These are phyloP conservation scores for Lactarius hengduanensis DNA, from an alignment of 768 basidiomycete genomes.

Conservation along the genomic window DNA sequence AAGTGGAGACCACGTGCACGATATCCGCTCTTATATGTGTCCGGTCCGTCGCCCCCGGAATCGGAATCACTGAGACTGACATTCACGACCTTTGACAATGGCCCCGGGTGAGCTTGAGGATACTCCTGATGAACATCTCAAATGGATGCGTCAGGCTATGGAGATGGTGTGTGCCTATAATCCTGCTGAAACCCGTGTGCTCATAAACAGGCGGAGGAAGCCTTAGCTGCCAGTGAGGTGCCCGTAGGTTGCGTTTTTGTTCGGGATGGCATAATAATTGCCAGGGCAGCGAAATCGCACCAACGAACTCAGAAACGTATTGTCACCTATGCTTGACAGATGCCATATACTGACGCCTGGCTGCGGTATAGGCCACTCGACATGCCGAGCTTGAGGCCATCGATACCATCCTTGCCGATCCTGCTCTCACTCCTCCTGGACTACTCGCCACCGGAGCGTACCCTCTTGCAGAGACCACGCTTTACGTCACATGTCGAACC, in stretches of 20 bases:
- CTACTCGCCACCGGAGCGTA: constrained; percentile 38
- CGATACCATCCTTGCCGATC: constrained; percentile 74
- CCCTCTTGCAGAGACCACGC: constrained; percentile 73
- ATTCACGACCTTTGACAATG: constrained; percentile 2
- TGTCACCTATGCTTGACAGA: constrained; percentile 27
- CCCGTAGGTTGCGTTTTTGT: constrained; percentile 98
- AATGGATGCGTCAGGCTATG: constrained; percentile 85
- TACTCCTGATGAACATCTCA: constrained; percentile 37
- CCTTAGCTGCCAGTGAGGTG: constrained; percentile 80
- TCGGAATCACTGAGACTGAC: no score
- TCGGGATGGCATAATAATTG: constrained; percentile 70
- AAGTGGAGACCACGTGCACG: constrained; percentile 14
- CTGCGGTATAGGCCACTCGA: constrained; percentile 71
- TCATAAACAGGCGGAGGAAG: constrained; percentile 71
- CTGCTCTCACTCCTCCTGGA: constrained; percentile 51
- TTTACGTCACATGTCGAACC: constrained; percentile 99
- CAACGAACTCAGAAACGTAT: constrained; percentile 89
- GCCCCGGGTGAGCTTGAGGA: neutral
- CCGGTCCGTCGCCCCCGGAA: no score
- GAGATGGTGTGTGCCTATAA: constrained; percentile 56
- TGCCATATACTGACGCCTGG: constrained; percentile 18
- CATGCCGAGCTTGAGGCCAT: constrained; percentile 98
- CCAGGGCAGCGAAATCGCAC: constrained; percentile 89
- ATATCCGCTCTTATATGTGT: no score
- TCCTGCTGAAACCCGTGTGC: constrained; percentile 3